These are phyloP conservation scores for Arctium minus DNA, from an alignment of 129 eudicot genomes.

Conservation along the genomic window DNA sequence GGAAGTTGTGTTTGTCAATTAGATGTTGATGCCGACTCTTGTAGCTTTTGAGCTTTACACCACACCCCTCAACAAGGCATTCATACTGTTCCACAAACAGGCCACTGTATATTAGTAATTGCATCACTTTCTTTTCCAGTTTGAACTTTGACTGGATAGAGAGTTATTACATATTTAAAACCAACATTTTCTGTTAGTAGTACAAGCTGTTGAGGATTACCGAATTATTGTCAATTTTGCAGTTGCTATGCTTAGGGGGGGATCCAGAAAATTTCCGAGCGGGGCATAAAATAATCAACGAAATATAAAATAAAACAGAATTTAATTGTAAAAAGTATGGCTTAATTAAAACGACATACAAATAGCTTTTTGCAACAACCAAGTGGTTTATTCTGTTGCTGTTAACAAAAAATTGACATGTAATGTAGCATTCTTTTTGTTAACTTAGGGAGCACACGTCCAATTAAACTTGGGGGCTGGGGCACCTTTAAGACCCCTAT, in stretches of 20 bases:
- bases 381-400: not conserved
- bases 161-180: not conserved
- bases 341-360: not conserved
- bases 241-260: too few relatives aligned
- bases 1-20: slow-evolving; percentile 86
- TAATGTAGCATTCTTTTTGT: not conserved
- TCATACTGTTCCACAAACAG: slow-evolving; percentile 61
- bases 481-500: not conserved
- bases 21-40: slow-evolving; percentile 91
- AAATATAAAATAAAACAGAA: not conserved
- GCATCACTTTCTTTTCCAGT: not conserved
- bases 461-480: not conserved
- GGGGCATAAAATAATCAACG: not conserved
- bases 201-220: not conserved
- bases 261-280: too few relatives aligned
- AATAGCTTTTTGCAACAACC: not conserved
- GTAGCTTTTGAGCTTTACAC: slow-evolving; percentile 74
- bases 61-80: slow-evolving; percentile 96
- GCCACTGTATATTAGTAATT: not conserved
- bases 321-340: not conserved
- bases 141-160: not conserved
- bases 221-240: not conserved
- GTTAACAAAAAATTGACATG: not conserved
- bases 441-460: not conserved
- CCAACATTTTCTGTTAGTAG: not conserved